Evolutionary conservation across 495 filamentous ascomycete species (phyloP), one percentile per base, ranked within the genome.

Genomic region (Aspergillus olivimuriae): DNA sequence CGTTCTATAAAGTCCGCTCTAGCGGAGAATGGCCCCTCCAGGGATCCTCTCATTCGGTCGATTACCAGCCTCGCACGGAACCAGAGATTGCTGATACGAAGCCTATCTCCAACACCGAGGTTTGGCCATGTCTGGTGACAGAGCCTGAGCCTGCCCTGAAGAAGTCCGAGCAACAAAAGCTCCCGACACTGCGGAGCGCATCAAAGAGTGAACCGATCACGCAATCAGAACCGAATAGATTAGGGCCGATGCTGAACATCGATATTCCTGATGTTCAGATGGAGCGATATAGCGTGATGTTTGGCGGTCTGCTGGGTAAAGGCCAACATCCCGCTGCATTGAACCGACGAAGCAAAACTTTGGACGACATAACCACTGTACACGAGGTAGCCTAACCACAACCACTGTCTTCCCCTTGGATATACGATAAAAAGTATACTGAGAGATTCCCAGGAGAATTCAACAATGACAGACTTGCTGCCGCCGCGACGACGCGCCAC

Each of bases 261-360:
- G 80, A 92, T 24, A 94, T 97, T 28, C 91, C 91, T 0, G 71
- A 75, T 24, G 73, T 86, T 31, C 71, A 87, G 39, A 72, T 97
- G 72, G 91, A 95, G 57, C 73, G 91, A 17, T 97, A 95, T 50
- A 94, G 87, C 46, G 78, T 97, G 39, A 96, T 97, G 91, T 97
- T 97, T 62, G 77, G 83, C 35, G 81, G 76, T 33, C 74, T 95
- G 7, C 70, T 95, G 38, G 58, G 74, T 41, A 69, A 69, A 33
- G 56, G 53, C 30, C 53, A 69, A 54, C 60, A n/a, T n/a, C n/a
- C 71, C 41, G 58, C 62, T 11, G 66, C 87, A 20, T 66, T 87
- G 38, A 74, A 78, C 53, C 73, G 84, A 53, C 73, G 85, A 31
- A 83, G 86, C 56, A 84, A 77, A 26, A 84, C 81, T 1, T 57